Conservation (phyloP, 306 rosid genomes). For the Betula pendula region DNA sequence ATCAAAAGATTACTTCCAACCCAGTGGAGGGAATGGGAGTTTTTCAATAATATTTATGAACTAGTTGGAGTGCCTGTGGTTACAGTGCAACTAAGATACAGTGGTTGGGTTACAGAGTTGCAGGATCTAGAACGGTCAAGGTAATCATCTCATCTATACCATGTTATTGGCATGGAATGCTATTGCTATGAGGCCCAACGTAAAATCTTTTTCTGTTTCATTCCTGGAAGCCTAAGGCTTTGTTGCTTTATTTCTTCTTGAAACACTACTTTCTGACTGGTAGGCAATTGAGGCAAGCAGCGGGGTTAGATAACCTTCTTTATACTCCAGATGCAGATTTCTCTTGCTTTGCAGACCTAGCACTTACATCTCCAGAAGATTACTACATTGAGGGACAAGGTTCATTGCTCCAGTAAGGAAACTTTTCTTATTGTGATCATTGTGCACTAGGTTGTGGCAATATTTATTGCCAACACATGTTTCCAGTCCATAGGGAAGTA, state of each 20-base stretch:
- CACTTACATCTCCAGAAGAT: conserved; percentile 89
- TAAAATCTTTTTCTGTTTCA: background rate
- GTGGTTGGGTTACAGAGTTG: conserved; percentile 97
- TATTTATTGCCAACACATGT: background rate
- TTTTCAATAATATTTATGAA: conserved; percentile 80
- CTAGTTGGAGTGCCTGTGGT: conserved; percentile 96
- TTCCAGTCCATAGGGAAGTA: background rate
- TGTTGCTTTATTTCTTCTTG: conserved; percentile 29
- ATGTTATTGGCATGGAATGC: conserved; percentile 14
- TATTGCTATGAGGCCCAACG: conserved; percentile 7
- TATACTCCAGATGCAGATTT: conserved; percentile 99
- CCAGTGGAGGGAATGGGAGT: conserved; percentile 76
- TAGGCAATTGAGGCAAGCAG: conserved; percentile 78
- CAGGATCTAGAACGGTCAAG: conserved; percentile 92
- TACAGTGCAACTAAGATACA: conserved; percentile 97
- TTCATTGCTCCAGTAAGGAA: conserved; percentile 90
- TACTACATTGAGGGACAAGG: conserved; percentile 97
- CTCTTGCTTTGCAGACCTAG: conserved; percentile 98
- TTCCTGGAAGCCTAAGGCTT: background rate
- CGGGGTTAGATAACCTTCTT: conserved; percentile 92
- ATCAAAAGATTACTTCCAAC: conserved; percentile 83
- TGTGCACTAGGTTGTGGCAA: background rate
- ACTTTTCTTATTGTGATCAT: background rate
- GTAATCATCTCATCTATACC: conserved; percentile 43
- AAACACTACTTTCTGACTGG: conserved; percentile 36